Evolutionary conservation across 306 rosid genomes (phyloP).

Genomic region (Cucurbita maxima): DNA sequence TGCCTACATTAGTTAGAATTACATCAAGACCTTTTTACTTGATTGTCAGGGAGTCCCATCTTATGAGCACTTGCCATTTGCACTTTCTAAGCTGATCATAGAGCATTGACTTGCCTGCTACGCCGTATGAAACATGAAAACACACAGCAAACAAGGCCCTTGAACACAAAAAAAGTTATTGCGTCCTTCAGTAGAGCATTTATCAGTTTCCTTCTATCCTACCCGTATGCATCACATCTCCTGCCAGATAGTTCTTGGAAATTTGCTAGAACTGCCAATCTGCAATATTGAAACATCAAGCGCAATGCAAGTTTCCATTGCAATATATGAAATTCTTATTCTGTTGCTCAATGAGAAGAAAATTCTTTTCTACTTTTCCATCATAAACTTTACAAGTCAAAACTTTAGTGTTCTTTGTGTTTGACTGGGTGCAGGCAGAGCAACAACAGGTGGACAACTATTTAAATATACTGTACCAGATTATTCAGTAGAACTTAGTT

Average conservation of each 20-base stretch:
- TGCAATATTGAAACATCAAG: background rate
- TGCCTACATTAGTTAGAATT: background rate
- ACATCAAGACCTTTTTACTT: background rate
- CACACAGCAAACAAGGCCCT: background rate
- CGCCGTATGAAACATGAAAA: background rate
- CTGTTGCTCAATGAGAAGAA: background rate
- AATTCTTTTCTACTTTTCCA: background rate
- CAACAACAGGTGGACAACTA: background rate
- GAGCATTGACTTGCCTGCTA: background rate
- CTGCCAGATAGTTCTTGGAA: background rate
- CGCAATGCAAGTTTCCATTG: background rate
- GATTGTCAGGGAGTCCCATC: background rate
- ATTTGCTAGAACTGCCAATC: background rate
- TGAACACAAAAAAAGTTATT: background rate
- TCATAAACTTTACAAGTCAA: background rate
- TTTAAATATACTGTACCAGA: background rate
- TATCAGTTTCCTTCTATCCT: background rate
- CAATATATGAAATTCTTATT: background rate
- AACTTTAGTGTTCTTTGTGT: background rate
- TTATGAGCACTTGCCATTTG: background rate
- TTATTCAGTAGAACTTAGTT: background rate
- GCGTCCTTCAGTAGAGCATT: background rate
- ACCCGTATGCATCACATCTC: background rate
- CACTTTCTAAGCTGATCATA: background rate
- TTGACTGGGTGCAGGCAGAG: background rate